phyloP scores from a whole-genome alignment of 2,329 filamentous ascomycete species.

The Curvularia eragrostidis region DNA sequence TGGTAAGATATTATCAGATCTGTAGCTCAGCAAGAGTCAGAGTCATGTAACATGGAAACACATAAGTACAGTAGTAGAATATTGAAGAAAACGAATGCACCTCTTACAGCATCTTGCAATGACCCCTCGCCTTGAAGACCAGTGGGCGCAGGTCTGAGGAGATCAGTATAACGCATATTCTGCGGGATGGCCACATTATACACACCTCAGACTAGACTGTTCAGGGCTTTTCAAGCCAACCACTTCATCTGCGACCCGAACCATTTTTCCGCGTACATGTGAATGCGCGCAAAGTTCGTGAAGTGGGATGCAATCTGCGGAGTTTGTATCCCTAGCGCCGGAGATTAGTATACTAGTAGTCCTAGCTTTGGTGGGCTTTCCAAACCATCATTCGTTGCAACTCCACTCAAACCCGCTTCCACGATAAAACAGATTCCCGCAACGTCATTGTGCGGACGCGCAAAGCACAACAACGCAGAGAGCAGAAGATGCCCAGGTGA shows the following conservation, averaged over 20 bases:
- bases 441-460: slow-evolving; percentile 4
- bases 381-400: background rate
- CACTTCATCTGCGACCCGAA: slow-evolving; percentile 23
- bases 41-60: background rate
- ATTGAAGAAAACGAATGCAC: slow-evolving; percentile 32
- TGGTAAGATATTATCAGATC: slow-evolving; percentile 72
- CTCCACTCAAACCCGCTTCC: background rate
- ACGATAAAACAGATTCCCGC: background rate
- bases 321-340: slow-evolving; percentile 32
- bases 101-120: slow-evolving; percentile 47
- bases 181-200: background rate
- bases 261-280: slow-evolving; percentile 18
- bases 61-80: background rate
- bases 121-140: slow-evolving; percentile 33
- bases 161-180: background rate
- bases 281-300: slow-evolving; percentile 13
- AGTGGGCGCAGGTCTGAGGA: slow-evolving; percentile 38
- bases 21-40: slow-evolving; percentile 13
- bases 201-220: slow-evolving; percentile 29
- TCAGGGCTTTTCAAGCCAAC: slow-evolving; percentile 26
- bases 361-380: background rate
- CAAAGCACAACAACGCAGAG: background rate
- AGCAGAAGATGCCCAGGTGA: slow-evolving; percentile 21
- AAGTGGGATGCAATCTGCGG: slow-evolving; percentile 16
- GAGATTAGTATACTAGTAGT: too few relatives aligned